Base-by-base conservation (phyloP, 2,329 filamentous ascomycete genomes). In the Neobulgaria alba region DNA sequence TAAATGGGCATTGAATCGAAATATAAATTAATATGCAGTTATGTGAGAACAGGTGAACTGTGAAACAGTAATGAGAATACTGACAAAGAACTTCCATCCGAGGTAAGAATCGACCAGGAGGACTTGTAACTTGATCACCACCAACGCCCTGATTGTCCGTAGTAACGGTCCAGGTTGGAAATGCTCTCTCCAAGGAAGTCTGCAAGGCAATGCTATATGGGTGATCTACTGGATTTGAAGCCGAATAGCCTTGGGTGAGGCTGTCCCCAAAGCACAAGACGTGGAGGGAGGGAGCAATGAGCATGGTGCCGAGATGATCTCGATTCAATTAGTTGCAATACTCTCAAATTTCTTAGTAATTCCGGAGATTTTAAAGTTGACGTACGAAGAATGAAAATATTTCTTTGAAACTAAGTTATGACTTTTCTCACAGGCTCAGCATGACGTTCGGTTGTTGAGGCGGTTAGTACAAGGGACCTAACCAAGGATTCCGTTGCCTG, bases 201-300 rank as follows among this genome's bases (percentile, higher is more conserved):
- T 63, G 52, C 10, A 83, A 62, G 41, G 63, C 63, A 17, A 57
- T 52, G 4, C 67, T 65, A 61, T 82, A 83, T 0, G 79, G 75
- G 44, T 74, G 67, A 33, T 62, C 63, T 3, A 57, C 17, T 10
- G 60, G 37, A 15, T 71, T 73, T 33, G 50, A 61, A 43, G 48
- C 38, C 20, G 65, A 63, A 56, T 64, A 79, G 31, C 79, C 79
- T 10, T 65, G 67, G 4, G 78, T 82, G 33, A 83, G 68, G 31
- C 54, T 56, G 38, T 57, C 53, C 19, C 56, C 55, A 45, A 58
- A 57, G 40, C 53, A 57, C 2, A 58, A 48, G 29, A 57, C 49
- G 16, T 42, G 46, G n/a, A 57, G 38, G 7, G 50, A 43, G 19
- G 47, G 46, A 2, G 33, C 16, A 5, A 52, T 16, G 10, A 52